Evolutionary conservation across 768 basidiomycete species (phyloP).

Genomic region (Scleroderma bovista): DNA sequence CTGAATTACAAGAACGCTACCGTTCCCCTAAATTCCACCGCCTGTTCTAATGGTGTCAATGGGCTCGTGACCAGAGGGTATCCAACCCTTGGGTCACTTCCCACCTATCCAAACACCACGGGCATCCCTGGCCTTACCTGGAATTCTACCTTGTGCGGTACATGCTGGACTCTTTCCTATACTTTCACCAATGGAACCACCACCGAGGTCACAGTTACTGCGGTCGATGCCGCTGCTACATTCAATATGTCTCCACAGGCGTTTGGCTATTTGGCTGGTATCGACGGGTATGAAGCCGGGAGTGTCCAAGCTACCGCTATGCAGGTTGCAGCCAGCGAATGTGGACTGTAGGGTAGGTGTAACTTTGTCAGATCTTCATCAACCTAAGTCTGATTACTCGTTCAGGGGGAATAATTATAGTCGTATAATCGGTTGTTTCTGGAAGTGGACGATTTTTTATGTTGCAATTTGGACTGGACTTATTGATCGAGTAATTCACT

Average conservation of each 20-base stretch:
- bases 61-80: constrained; percentile 15
- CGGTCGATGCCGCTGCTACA: constrained; percentile 1
- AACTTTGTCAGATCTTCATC: not conserved
- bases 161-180: constrained; percentile 5
- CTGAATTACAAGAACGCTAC: not conserved
- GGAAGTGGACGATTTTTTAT: too few species aligned
- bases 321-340: not conserved
- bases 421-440: not conserved
- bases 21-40: constrained; percentile 4
- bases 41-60: constrained; percentile 18
- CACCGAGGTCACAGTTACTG: constrained; percentile 2
- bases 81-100: constrained; percentile 8
- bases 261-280: not conserved
- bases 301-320: constrained; percentile 1
- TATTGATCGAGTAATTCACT: too few species aligned
- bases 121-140: constrained; percentile 3
- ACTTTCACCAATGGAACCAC: not conserved
- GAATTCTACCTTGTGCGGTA: constrained; percentile 6
- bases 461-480: too few species aligned
- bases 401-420: not conserved
- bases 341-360: constrained; percentile 2
- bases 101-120: constrained; percentile 5
- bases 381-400: not conserved
- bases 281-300: not conserved
- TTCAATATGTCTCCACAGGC: constrained; percentile 3